Base-by-base conservation (phyloP, 2,329 filamentous ascomycete species). In the Aspergillus nomiae region DNA sequence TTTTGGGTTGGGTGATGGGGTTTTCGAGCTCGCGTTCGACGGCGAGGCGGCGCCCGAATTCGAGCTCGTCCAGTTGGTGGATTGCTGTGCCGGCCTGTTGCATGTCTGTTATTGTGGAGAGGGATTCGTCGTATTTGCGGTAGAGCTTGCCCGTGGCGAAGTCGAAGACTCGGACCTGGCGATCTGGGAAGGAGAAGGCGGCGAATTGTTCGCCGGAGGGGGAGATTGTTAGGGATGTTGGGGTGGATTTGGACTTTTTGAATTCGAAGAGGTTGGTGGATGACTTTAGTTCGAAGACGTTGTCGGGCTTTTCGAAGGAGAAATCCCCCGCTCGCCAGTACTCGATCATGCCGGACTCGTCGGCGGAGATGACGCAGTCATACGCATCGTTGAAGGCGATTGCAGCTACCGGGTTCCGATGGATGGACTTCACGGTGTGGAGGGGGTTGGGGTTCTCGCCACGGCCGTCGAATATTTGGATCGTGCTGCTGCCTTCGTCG, bases 241-340 rank as follows among this genome's bases (percentile, higher is more conserved):
- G 94, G 0, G 90, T 86, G 0, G 93, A 91, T 77, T 97, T 98
- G 57, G 92, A 87, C 79, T 97, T 98, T 74, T 96, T 98, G 82
- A 99, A 98, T 59, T 97, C 94, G 73, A 98, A 99, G 1, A 99
- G 84, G 72, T 92, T 95, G 3, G 95, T 99, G 1, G 91, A 90
- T 74, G 92, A 96, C 80, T 99, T 99, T 80, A 93, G 92, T 69
- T 92, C 86, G 75, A 96, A 99, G 21, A 99, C 93, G 58, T 88
- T 92, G 69, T 93, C 89, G 0, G 95, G 95, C 77, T 98, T 97
- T 72, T 96, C 92, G 76, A 92, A 97, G 45, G 83, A 88, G 2
- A 87, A 89, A 65, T 86, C 87, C 16, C 74, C 70, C 0, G 95
- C 93, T 62, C 87, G 86, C 95, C 95, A 99, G 80, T 99, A 99